Conservation (phyloP, 345 rosid species). For the Euphorbia tirucalli region DNA sequence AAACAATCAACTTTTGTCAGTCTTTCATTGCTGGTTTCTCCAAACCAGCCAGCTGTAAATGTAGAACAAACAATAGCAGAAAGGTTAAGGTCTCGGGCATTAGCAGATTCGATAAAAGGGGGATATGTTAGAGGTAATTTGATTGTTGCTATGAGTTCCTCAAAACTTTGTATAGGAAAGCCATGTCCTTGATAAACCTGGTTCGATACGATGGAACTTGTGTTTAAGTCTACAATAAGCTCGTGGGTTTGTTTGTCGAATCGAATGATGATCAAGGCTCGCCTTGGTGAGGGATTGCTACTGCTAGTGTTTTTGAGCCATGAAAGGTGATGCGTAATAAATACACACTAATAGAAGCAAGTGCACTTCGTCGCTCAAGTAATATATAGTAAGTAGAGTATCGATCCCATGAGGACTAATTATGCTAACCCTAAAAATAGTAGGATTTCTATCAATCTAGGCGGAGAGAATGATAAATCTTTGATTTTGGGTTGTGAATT, state of each 20-base stretch:
- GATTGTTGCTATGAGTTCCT: slow-evolving; percentile 23
- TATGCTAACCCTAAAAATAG: no score
- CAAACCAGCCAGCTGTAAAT: slow-evolving; percentile 36
- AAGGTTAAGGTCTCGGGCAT: slow-evolving; percentile 21
- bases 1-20: slow-evolving; percentile 19
- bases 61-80: slow-evolving; percentile 29
- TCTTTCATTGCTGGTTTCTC: slow-evolving; percentile 18
- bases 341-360: no score
- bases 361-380: no score
- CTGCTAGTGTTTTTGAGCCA: slow-evolving; percentile 22
- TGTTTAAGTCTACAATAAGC: slow-evolving; percentile 24
- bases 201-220: slow-evolving; percentile 12
- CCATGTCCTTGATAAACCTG: slow-evolving; percentile 26
- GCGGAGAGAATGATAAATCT: no score
- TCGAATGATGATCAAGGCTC: slow-evolving; percentile 28
- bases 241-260: slow-evolving; percentile 32
- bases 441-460: no score
- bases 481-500: no score
- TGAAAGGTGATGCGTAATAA: no score
- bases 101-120: slow-evolving; percentile 28
- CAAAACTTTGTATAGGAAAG: slow-evolving; percentile 18
- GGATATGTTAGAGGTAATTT: slow-evolving; percentile 20
- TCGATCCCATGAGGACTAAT: no score
- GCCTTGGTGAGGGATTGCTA: slow-evolving; percentile 25
- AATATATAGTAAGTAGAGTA: no score